These are phyloP conservation scores for Xylariales sp. DNA, from an alignment of 2,329 filamentous ascomycete species.

Conservation along the genomic window DNA sequence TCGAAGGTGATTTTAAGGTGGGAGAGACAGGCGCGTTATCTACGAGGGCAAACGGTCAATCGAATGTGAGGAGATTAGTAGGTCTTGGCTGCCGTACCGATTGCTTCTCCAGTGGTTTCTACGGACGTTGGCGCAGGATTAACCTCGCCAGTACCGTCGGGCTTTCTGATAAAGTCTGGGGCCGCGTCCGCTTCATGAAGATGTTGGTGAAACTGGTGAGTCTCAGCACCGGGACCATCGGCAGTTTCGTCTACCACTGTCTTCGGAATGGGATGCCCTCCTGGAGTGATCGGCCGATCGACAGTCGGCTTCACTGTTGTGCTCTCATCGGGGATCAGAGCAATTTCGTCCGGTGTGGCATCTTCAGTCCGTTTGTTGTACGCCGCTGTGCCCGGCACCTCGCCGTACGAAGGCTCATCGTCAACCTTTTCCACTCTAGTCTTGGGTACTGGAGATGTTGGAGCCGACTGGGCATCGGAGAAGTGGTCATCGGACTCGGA, in stretches of 20 bases:
- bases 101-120: slow-evolving; percentile 24
- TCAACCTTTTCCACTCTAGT: slow-evolving; percentile 57
- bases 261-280: slow-evolving; percentile 39
- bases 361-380: slow-evolving; percentile 52
- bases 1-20: slow-evolving; percentile 20
- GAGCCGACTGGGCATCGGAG: slow-evolving; percentile 57
- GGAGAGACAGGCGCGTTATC: slow-evolving; percentile 22
- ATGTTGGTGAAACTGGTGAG: slow-evolving; percentile 37
- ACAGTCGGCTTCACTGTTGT: slow-evolving; percentile 21
- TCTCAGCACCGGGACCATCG: slow-evolving; percentile 38
- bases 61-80: slow-evolving; percentile 27
- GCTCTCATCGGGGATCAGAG: slow-evolving; percentile 34
- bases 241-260: slow-evolving; percentile 51
- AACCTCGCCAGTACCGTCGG: slow-evolving; percentile 32
- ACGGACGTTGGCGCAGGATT: slow-evolving; percentile 19
- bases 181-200: slow-evolving; percentile 46
- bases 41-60: slow-evolving; percentile 32
- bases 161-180: slow-evolving; percentile 44
- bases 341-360: slow-evolving; percentile 58
- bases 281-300: slow-evolving; percentile 24
- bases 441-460: slow-evolving; percentile 50
- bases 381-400: slow-evolving; percentile 57
- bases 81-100: slow-evolving; percentile 30
- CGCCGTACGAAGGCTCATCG: slow-evolving; percentile 53
- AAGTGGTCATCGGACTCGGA: slow-evolving; percentile 69